Percentiles rank a stretch among this genome's conserved stretches.
These are phyloP conservation scores for Phialocephala subalpina DNA, from an alignment of 2,329 filamentous ascomycete species.

Conservation along the genomic window DNA sequence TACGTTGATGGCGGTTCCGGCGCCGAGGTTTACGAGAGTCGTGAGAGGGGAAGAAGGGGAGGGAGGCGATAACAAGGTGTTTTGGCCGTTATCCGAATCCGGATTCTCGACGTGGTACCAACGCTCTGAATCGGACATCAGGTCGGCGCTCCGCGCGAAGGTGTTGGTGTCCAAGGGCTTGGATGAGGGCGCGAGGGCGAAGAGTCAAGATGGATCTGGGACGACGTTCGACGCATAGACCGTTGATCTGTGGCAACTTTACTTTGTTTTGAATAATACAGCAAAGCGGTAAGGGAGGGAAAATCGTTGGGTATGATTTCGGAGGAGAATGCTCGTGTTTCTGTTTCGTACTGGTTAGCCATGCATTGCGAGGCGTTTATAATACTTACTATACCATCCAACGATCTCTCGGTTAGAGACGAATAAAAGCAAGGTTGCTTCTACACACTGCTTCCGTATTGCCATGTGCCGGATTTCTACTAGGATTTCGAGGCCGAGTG, in stretches of 20 bases:
- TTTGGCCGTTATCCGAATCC: conserved; percentile 49
- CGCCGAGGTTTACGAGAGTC: conserved; percentile 30
- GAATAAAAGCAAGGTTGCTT: too few relatives aligned
- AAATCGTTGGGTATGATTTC: not conserved
- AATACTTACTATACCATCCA: not conserved
- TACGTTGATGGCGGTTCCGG: conserved; percentile 56
- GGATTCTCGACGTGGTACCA: conserved; percentile 54
- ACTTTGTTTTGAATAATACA: not conserved
- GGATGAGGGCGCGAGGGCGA: not conserved
- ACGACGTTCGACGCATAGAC: not conserved
- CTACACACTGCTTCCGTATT: too few relatives aligned
- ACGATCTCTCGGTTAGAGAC: not conserved
- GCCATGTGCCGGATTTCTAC: too few relatives aligned
- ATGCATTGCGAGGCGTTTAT: conserved; percentile 8
- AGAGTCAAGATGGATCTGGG: not conserved
- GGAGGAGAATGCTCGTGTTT: not conserved
- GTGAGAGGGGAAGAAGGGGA: conserved; percentile 23
- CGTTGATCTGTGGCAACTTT: not conserved
- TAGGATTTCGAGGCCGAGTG: too few relatives aligned
- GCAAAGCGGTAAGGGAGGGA: not conserved
- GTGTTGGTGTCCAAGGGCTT: conserved; percentile 32
- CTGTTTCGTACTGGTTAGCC: not conserved
- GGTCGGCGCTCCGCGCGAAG: conserved; percentile 41
- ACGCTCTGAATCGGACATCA: conserved; percentile 54
- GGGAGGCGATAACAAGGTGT: conserved; percentile 40